Evolutionary conservation across 176 grass and related monocot genomes (phyloP).

Genomic region (Luzula sylvatica): DNA sequence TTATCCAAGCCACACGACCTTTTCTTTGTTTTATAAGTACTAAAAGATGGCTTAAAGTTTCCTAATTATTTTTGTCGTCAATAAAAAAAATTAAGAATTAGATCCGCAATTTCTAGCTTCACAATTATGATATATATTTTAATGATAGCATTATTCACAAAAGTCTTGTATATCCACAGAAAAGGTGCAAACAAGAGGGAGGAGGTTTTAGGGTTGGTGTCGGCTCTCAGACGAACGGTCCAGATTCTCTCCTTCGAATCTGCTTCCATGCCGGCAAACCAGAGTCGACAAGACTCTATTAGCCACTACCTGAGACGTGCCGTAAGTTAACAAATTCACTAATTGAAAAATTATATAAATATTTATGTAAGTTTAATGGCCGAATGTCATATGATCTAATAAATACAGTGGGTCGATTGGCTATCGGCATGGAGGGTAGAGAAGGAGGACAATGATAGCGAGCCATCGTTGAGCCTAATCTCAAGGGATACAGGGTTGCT

Average conservation of each 20-base stretch:
- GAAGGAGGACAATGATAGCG: not conserved
- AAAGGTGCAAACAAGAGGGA: slow-evolving; percentile 16
- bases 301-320: slow-evolving; percentile 21
- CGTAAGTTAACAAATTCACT: slow-evolving; percentile 37
- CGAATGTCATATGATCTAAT: not conserved
- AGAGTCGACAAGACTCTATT: slow-evolving; percentile 4
- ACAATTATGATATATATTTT: too few species aligned
- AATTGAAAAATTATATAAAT: too few species aligned
- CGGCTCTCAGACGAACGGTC: slow-evolving; percentile 28
- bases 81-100: too few species aligned
- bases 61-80: too few species aligned
- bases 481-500: slow-evolving; percentile 35
- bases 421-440: slow-evolving; percentile 25
- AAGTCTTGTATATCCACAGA: slow-evolving; percentile 18
- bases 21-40: too few species aligned
- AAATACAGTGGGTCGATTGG: slow-evolving; percentile 68
- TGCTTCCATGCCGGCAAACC: not conserved
- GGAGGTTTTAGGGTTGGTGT: slow-evolving; percentile 21
- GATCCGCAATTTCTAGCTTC: too few species aligned
- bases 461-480: not conserved
- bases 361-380: too few species aligned
- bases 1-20: not conserved
- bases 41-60: too few species aligned
- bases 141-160: too few species aligned
- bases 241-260: slow-evolving; percentile 31